Evolutionary conservation across 139 green algal genomes (phyloP), one percentile per base, ranked within the genome.

Genomic region (Coccomyxa sp.): DNA sequence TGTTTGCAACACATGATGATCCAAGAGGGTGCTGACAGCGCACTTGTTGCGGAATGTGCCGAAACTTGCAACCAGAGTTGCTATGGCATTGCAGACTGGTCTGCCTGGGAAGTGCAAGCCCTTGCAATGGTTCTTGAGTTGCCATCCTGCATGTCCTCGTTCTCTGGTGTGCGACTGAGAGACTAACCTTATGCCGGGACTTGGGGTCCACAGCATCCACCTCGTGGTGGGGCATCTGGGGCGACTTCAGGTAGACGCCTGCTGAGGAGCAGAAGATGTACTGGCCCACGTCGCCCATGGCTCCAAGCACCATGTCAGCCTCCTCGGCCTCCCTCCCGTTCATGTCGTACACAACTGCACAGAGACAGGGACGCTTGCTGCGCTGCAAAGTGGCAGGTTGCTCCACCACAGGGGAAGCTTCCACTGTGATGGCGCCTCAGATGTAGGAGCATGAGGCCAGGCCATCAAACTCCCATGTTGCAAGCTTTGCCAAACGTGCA

Each of bases 341-440:
- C 88, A 99, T 97, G 90, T 99, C 95, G 82, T 97, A 99, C 70
- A 99, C 95, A 6, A 98, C 93, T 93, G 87, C 64, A n/a, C n/a
- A n/a, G n/a, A n/a, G n/a, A n/a, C n/a, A n/a, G n/a, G n/a, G n/a
- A n/a, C n/a, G n/a, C n/a, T n/a, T n/a, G n/a, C n/a, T n/a, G n/a
- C n/a, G n/a, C n/a, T n/a, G n/a, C n/a, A n/a, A n/a, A n/a, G n/a
- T n/a, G n/a, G n/a, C n/a, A n/a, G n/a, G n/a, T n/a, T n/a, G n/a
- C n/a, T n/a, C n/a, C n/a, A n/a, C n/a, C n/a, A n/a, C n/a, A n/a
- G n/a, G n/a, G n/a, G n/a, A n/a, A n/a, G n/a, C n/a, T n/a, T n/a
- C n/a, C n/a, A n/a, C n/a, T n/a, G n/a, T n/a, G n/a, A n/a, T n/a
- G n/a, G n/a, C n/a, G n/a, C n/a, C n/a, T n/a, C n/a, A n/a, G n/a